Conservation (phyloP, 192 early-diverging fungal genomes). For the Rhizophagus prolifer region DNA sequence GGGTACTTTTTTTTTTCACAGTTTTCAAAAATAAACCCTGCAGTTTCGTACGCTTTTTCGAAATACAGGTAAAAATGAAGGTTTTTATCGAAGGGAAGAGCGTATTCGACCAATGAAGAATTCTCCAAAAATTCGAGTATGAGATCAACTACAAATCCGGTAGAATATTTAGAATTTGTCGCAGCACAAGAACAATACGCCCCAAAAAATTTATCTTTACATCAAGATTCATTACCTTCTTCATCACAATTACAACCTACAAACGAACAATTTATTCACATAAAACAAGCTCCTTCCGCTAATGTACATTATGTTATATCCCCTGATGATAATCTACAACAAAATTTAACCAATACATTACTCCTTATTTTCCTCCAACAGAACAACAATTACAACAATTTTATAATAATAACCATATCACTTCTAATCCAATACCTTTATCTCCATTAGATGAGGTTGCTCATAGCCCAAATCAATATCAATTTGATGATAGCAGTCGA, state of each 20-base stretch:
- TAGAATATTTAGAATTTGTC: slow-evolving; percentile 2
- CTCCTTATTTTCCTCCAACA: background rate
- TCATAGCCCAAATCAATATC: background rate
- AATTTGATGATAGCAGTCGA: background rate
- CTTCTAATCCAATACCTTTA: background rate
- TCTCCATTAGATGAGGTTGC: slow-evolving; percentile 3
- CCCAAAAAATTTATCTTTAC: background rate
- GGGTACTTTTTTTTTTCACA: too few species aligned
- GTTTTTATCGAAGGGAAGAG: background rate
- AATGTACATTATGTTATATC: background rate
- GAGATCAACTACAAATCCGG: background rate
- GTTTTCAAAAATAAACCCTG: background rate
- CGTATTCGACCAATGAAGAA: background rate
- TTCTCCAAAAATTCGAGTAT: background rate
- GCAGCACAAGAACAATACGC: background rate
- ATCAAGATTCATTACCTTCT: background rate
- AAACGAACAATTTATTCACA: background rate
- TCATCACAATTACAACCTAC: background rate
- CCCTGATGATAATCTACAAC: background rate
- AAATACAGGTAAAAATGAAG: background rate
- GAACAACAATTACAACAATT: background rate
- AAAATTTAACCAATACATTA: background rate
- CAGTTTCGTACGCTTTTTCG: too few species aligned
- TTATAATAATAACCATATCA: background rate
- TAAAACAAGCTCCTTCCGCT: background rate